Evolutionary conservation across 768 basidiomycete genomes (phyloP).

Genomic region (Termitomyces sp.): DNA sequence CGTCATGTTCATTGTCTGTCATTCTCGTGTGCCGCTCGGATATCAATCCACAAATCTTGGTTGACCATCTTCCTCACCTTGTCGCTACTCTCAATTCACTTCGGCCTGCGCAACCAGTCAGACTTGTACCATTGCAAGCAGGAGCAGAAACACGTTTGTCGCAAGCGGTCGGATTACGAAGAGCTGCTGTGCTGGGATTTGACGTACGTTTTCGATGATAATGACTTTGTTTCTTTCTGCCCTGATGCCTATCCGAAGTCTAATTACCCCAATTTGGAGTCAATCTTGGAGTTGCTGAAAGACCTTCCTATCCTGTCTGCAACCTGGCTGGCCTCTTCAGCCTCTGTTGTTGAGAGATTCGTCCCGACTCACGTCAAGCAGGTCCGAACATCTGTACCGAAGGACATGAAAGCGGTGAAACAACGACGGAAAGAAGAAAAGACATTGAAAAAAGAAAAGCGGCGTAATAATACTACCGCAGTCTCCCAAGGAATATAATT

Average conservation of each 20-base stretch:
- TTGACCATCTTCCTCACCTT: slow-evolving; percentile 73
- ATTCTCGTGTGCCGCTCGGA: slow-evolving; percentile 75
- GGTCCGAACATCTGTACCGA: slow-evolving; percentile 69
- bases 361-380: slow-evolving; percentile 81
- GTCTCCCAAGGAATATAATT: neutral
- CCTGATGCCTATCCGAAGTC: slow-evolving; percentile 24
- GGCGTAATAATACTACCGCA: neutral
- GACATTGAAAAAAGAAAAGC: neutral
- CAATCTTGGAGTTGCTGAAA: slow-evolving; percentile 35
- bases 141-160: slow-evolving; percentile 63
- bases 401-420: slow-evolving; percentile 72
- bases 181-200: slow-evolving; percentile 62
- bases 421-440: slow-evolving; percentile 45
- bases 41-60: slow-evolving; percentile 63
- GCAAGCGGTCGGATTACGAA: slow-evolving; percentile 55
- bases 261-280: slow-evolving; percentile 31
- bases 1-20: slow-evolving; percentile 25
- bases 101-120: slow-evolving; percentile 30
- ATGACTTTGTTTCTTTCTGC: neutral
- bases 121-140: slow-evolving; percentile 59
- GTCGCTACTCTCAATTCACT: slow-evolving; percentile 71
- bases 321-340: slow-evolving; percentile 50
- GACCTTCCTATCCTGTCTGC: slow-evolving; percentile 54
- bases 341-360: slow-evolving; percentile 22
- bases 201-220: slow-evolving; percentile 43